Evolutionary conservation across 352 stramenopile species (phyloP), one percentile per base, ranked within the genome.

Genomic region (Globisporangium acanthophoron): DNA sequence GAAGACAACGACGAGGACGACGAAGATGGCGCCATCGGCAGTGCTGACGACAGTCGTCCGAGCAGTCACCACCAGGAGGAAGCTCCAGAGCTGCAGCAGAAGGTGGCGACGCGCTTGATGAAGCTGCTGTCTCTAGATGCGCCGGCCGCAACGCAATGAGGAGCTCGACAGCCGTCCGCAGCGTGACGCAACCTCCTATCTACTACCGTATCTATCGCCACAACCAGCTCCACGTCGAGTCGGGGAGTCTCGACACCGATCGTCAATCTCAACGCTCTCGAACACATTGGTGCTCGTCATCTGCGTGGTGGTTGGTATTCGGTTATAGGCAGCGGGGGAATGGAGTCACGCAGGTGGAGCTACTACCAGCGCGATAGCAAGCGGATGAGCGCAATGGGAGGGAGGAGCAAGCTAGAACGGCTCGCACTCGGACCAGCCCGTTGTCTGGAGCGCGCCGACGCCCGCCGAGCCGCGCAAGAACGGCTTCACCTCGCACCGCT

Each of bases 351-450:
- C 31, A 37, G 31, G 6, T 37, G 6, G 12, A 41, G 37, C 13
- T 12, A 41, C 37, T 15, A 29, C 13, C 7, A 16, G 24, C 44
- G 44, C n/a, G 7, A 13, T 13, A 46, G 40, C 40, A 5, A 46
- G 40, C 13, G 40, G 2, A 5, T 8, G 4, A 35, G 8, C 35
- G 35, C 35, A 15, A 40, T 8, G 11, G 8, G 35, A 12, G 3
- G 35, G 0, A 4, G 35, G 11, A 12, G 11, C 35, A 3, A 20
- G 39, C 64, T 66, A 90, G 44, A 80, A 80, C 21, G 74, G 74
- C 62, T 88, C 78, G 62, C 76, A 87, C 59, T 85, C 76, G 33
- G 74, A 68, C 78, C 78, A 88, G 15, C 80, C 78, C 52, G 74
- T 73, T 41, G 60, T 70, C n/a, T 81, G 75, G 24, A 85, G 67